Evolutionary conservation across 768 basidiomycete genomes (phyloP), one percentile per base, ranked within the genome.

Genomic region (Leccinellum rugosiceps): DNA sequence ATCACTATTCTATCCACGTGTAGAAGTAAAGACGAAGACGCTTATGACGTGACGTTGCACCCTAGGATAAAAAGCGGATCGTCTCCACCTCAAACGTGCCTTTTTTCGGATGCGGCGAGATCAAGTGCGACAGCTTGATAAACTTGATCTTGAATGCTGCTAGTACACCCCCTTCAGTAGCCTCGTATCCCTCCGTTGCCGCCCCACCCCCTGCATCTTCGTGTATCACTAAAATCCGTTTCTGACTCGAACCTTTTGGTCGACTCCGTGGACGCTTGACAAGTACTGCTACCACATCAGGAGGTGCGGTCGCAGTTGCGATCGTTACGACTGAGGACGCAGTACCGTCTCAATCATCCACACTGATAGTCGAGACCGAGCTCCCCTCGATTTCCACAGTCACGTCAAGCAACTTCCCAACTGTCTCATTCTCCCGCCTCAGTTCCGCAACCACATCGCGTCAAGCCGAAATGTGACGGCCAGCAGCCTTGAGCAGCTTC

Each of bases 21-120:
- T n/a, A n/a, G n/a, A n/a, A n/a, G n/a, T n/a, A 25, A 43, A 28
- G 19, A 17, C n/a, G 4, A 35, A 23, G 50, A 19, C 44, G 9
- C 8, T 15, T 34, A 35, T 6, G 34, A 17, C 34, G 34, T 35
- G 15, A 17, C 7, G 34, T 35, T 7, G 7, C 8, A 19, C 10
- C 35, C 52, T 82, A 97, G 44, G 94, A 95, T 80, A 98, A 98
- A 82, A 98, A 98, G 74, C 88, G 88, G 74, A 98, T 94, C 58
- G 78, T 78, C 65, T 83, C 78, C 60, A 98, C 92, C 62, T 91
- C 82, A 70, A 98, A 97, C 56, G 78, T 77, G 54, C 96, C 96
- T 76, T 91, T 92, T 72, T 83, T 69, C 0, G 96, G 96, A 21
- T 94, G 71, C 0, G 86, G 87, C 0, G 94, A 94, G 19, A 98